Evolutionary conservation across 164 flowering plant species (phyloP).

Genomic region (Santalum album): DNA sequence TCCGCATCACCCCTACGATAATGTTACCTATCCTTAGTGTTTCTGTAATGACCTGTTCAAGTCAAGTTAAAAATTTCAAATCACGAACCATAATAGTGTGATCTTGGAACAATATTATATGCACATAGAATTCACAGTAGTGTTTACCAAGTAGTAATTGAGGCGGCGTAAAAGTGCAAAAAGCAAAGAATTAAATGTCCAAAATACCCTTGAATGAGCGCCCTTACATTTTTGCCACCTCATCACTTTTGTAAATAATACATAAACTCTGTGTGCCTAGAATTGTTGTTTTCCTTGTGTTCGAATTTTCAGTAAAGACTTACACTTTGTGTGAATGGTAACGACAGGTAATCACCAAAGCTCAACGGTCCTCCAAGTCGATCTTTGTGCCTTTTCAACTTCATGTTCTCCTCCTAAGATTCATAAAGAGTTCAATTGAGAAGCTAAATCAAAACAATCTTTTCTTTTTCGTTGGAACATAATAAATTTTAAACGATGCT

Average conservation of each 20-base stretch:
- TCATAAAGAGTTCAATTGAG: background rate
- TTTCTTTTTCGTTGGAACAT: too few species aligned
- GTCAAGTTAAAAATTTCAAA: background rate
- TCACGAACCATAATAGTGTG: background rate
- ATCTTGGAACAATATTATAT: too few species aligned
- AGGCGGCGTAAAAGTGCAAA: too few species aligned
- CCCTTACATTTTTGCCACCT: too few species aligned
- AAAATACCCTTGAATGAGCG: too few species aligned
- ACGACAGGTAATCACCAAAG: slow-evolving; percentile 65
- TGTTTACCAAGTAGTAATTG: too few species aligned
- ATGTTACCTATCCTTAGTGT: slow-evolving; percentile 88
- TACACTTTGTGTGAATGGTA: slow-evolving; percentile 80
- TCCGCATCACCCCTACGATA: slow-evolving; percentile 83
- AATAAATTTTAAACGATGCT: too few species aligned
- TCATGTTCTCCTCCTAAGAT: slow-evolving; percentile 77
- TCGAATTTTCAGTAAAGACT: slow-evolving; percentile 19
- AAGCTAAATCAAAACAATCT: background rate
- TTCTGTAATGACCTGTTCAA: slow-evolving; percentile 81
- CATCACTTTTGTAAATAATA: too few species aligned
- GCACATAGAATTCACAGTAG: too few species aligned
- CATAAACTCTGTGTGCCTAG: too few species aligned
- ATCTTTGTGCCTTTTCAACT: slow-evolving; percentile 44
- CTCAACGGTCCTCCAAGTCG: slow-evolving; percentile 33
- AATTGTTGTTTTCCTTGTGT: too few species aligned
- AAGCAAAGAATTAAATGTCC: too few species aligned